Conservation (phyloP, 352 stramenopile genomes). For the Phytophthora pseudosyringae region DNA sequence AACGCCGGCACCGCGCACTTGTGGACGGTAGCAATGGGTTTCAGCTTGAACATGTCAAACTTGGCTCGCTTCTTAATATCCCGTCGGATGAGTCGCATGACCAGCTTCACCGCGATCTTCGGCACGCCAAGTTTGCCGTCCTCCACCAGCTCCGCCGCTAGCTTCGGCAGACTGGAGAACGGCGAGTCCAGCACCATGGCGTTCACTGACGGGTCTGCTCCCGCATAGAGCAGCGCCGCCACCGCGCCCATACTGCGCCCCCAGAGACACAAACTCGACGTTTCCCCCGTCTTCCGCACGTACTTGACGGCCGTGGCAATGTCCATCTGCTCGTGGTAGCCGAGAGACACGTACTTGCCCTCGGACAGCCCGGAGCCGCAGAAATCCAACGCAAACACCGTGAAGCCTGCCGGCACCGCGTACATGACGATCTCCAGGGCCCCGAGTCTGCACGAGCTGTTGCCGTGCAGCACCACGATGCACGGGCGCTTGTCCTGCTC, state of each 20-base stretch:
- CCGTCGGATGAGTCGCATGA: conserved; percentile 80
- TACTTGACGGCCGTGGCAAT: conserved; percentile 80
- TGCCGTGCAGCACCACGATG: conserved; percentile 85
- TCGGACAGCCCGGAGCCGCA: conserved; percentile 75
- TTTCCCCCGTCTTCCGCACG: conserved; percentile 54
- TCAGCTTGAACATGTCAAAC: conserved; percentile 91
- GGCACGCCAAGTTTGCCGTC: conserved; percentile 84
- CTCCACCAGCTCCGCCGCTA: conserved; percentile 80
- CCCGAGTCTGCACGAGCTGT: conserved; percentile 80
- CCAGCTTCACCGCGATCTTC: conserved; percentile 82
- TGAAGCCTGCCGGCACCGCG: conserved; percentile 78
- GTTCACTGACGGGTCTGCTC: conserved; percentile 62
- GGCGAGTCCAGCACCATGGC: conserved; percentile 87
- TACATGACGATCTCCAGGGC: conserved; percentile 82
- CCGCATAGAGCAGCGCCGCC: conserved; percentile 70
- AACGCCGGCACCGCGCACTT: conserved; percentile 80
- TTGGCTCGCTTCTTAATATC: conserved; percentile 85
- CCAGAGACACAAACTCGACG: conserved; percentile 76
- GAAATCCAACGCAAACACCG: conserved; percentile 86
- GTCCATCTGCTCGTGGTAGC: conserved; percentile 78
- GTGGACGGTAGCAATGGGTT: conserved; percentile 74
- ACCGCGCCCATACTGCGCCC: conserved; percentile 85
- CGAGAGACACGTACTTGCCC: conserved; percentile 86
- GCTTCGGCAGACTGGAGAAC: conserved; percentile 76
- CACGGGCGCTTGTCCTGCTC: conserved; percentile 60